Conservation (phyloP, 176 grass and related monocot species). For the Puya raimondii region DNA sequence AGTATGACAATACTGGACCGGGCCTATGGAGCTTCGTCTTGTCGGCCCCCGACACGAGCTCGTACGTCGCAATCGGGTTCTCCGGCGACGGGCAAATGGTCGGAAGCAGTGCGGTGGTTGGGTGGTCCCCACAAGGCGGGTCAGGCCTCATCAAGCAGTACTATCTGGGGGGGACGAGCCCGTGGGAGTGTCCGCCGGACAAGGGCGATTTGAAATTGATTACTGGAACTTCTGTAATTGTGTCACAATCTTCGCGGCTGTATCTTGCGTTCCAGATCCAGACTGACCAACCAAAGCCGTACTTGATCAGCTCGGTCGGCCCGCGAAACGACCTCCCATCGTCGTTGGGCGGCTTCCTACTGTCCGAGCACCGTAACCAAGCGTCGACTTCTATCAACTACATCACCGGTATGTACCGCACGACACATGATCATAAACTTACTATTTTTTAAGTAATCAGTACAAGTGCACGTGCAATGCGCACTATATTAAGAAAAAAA, state of each 20-base stretch:
- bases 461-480: not conserved
- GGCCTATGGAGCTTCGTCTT: conserved; percentile 89
- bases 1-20: conserved; percentile 6
- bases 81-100: conserved; percentile 68
- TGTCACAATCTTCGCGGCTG: conserved; percentile 34
- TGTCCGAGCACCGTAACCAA: conserved; percentile 29
- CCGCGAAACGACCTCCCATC: conserved; percentile 39
- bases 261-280: conserved; percentile 74
- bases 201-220: conserved; percentile 47
- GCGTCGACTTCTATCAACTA: conserved; percentile 38
- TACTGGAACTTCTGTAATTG: conserved; percentile 30
- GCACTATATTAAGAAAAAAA: not conserved
- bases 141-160: conserved; percentile 63
- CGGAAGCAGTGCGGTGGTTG: conserved; percentile 72
- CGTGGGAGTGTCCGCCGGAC: conserved; percentile 32
- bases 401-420: conserved; percentile 15
- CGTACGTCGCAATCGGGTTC: conserved; percentile 78
- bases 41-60: conserved; percentile 53
- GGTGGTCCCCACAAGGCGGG: conserved; percentile 40
- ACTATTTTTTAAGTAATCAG: not conserved
- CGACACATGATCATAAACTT: not conserved
- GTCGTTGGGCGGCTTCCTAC: conserved; percentile 5
- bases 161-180: conserved; percentile 43
- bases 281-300: conserved; percentile 37
- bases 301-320: conserved; percentile 57